A percentile compares a stretch with the other conserved stretches of the same genome.
phyloP scores from a whole-genome alignment of 2,329 filamentous ascomycete species.

The Thelonectria olida region DNA sequence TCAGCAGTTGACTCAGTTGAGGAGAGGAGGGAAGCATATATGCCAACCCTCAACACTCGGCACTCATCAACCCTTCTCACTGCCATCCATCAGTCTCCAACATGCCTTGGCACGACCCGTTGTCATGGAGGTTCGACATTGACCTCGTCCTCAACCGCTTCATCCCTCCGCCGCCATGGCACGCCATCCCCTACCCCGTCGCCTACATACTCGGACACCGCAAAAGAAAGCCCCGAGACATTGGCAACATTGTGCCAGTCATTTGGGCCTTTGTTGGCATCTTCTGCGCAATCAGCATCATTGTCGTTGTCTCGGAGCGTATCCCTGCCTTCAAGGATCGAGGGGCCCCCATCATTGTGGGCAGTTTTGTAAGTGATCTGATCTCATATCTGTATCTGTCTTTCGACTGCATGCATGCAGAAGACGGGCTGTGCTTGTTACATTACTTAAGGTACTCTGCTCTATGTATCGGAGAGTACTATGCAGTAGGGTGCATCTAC shows the following conservation, averaged over 20 bases:
- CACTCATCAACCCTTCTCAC: background rate
- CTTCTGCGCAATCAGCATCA: constrained; percentile 67
- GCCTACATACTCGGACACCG: constrained; percentile 76
- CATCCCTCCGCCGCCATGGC: constrained; percentile 72
- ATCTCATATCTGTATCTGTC: constrained; percentile 1
- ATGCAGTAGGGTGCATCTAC: too few relatives aligned
- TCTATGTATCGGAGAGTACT: too few relatives aligned
- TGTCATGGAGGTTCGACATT: constrained; percentile 72
- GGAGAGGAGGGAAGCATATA: too few relatives aligned
- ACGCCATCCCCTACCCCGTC: constrained; percentile 70
- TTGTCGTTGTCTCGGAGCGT: constrained; percentile 65
- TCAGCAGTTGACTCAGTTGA: too few relatives aligned
- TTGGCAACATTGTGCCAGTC: constrained; percentile 68
- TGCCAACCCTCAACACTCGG: too few relatives aligned
- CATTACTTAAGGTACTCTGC: too few relatives aligned
- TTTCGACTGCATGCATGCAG: background rate
- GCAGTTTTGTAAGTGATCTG: constrained; percentile 69
- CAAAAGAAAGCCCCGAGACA: constrained; percentile 42
- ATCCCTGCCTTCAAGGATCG: constrained; percentile 63
- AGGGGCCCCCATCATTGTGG: constrained; percentile 69
- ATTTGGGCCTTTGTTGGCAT: constrained; percentile 73
- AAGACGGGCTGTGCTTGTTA: too few relatives aligned
- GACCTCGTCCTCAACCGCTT: constrained; percentile 79
- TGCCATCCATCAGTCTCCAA: too few relatives aligned
- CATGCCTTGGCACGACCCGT: constrained; percentile 30